These are phyloP conservation scores for Fomitopsis pulvina DNA, from an alignment of 768 basidiomycete genomes.

Conservation along the genomic window DNA sequence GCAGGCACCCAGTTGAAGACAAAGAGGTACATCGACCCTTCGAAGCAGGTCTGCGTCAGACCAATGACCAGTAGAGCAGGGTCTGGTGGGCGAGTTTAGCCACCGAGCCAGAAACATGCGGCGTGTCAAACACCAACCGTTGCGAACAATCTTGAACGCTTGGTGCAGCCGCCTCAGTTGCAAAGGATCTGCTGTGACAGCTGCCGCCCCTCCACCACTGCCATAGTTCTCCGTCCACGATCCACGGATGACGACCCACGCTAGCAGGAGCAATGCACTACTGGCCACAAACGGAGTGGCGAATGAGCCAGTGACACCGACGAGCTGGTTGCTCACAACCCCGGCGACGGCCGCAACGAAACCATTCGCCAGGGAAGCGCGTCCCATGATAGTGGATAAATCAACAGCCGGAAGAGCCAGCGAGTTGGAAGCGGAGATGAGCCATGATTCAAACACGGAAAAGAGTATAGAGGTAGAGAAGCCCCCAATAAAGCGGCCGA, in stretches of 20 bases:
- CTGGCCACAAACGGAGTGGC: conserved; percentile 64
- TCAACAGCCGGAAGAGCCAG: conserved; percentile 47
- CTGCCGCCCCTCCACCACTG: conserved; percentile 23
- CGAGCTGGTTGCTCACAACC: conserved; percentile 59
- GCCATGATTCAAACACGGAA: conserved; percentile 74
- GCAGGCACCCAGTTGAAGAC: conserved; percentile 81
- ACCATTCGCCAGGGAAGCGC: conserved; percentile 68
- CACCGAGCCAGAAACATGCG: too few species aligned
- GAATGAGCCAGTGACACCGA: conserved; percentile 44
- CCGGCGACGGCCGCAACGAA: conserved; percentile 66
- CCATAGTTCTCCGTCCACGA: conserved; percentile 73
- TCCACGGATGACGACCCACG: conserved; percentile 48
- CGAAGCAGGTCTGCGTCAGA: conserved; percentile 73
- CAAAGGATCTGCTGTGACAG: conserved; percentile 25
- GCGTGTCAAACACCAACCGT: conserved; percentile 29
- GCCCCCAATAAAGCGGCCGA: conserved; percentile 63
- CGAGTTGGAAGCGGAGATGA: conserved; percentile 54
- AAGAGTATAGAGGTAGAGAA: conserved; percentile 71
- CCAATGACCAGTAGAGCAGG: conserved; percentile 57
- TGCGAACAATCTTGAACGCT: conserved; percentile 51
- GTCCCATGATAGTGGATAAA: conserved; percentile 64
- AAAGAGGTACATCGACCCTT: conserved; percentile 82
- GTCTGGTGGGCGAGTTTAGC: conserved; percentile 32
- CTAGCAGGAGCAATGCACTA: conserved; percentile 44
- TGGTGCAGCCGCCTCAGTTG: conserved; percentile 46